Evolutionary conservation across 257 asterid species (phyloP), one percentile per base, ranked within the genome.

Genomic region (Craterostigma plantagineum): DNA sequence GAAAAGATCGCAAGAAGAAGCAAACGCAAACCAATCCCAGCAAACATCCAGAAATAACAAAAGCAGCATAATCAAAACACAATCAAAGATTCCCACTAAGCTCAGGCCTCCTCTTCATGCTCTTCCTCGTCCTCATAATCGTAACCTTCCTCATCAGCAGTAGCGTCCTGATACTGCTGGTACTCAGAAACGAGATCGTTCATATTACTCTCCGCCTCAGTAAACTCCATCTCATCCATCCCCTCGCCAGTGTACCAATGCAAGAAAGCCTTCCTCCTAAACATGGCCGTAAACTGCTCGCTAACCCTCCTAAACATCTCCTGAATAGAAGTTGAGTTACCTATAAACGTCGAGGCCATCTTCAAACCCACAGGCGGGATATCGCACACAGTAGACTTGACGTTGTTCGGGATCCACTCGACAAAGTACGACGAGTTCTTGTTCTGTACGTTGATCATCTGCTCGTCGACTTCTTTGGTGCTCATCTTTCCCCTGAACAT

Each of bases 171-270:
- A 41, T 68, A 68, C 64, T 68, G 75, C 57, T 68, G 75, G 41
- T 68, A 68, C 48, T 67, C 67, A 0, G 75, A 60, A 10, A 63
- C 70, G 11, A 67, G 50, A 59, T 63, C 75, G 48, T 67, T 67
- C 75, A 67, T 67, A 51, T 67, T 67, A 38, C 75, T 67, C 58
- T 67, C 75, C 1, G 70, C 75, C 64, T 67, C 75, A 0, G 75
- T 67, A 12, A 67, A 67, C 43, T 67, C 75, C 75, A 67, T 67
- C 62, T 67, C 75, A 15, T 63, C 75, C 75, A 67, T 67, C 13
- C 75, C 75, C 43, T 67, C 75, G 4, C 75, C 70, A 0, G 75
- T 67, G 53, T 67, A 67, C 75, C 75, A 67, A 49, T 67, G 75
- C 67, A 67, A 56, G 75, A 67, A 67, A 59, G 75, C 72, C 52